Base-by-base conservation (phyloP, 768 basidiomycete genomes). In the Cystobasidium onofrii region DNA sequence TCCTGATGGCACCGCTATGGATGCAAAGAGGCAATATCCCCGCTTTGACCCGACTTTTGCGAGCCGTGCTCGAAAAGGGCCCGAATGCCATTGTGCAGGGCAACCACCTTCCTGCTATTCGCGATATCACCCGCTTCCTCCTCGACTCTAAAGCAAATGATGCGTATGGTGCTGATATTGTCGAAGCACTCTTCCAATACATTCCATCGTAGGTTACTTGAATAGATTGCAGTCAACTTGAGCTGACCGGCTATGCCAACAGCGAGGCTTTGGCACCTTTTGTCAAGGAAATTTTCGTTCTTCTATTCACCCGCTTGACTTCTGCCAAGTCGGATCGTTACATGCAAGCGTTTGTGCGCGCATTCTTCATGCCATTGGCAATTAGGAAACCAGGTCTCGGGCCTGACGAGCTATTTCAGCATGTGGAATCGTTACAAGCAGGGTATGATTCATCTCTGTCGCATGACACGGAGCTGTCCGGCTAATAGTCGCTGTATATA, bases 21-120 rank as follows among this genome's bases (percentile, higher is more conserved):
- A 88, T 89, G 80, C 91, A 92, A 80, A 89, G 94, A 78, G 96
- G 96, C 13, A 93, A 89, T 79, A 88, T 99, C 52, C 96, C 96
- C 0, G 94, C 93, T 0, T 85, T 99, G 1, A 92, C 95, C 23
- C 88, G 90, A 77, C 83, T 97, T 20, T 84, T 97, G 65, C 88
- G 88, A 64, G 91, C 92, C 7, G 92, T 91, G 82, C 83, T 99
- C 17, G 82, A 85, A 0, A 85, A 89, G 34, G 93, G 91, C 71
- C 85, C 86, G 12, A 78, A 79, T 0, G 83, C 86, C 76, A 90
- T 97, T 85, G 83, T 88, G 34, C 84, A 83, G 10, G 82, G 85
- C 18, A 88, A 88, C 0, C 92, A 95, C 79, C 82, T 92, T 17
- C 85, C 87, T 29, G 85, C 87, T 3, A 86, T 97, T 15, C 83